phyloP scores from a whole-genome alignment of 2,329 filamentous ascomycete species.

The Trichoderma sp. region DNA sequence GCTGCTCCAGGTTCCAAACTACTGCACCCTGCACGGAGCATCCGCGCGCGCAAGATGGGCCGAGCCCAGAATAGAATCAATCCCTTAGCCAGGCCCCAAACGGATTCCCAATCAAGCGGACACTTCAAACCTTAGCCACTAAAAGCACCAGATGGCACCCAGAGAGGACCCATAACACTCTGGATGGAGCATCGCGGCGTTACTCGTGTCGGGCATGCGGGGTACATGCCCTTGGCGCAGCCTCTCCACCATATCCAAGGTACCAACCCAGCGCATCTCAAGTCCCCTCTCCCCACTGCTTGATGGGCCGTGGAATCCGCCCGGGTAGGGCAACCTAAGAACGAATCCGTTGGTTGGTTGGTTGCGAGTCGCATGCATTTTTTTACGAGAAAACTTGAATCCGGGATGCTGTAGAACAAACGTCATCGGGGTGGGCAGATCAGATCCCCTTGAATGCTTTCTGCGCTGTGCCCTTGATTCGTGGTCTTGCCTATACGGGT shows the following conservation, averaged over 20 bases:
- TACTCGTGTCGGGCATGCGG: slow-evolving; percentile 11
- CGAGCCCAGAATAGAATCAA: neutral
- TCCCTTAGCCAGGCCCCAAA: neutral
- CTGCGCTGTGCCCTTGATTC: too few relatives aligned
- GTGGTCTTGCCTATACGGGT: neutral
- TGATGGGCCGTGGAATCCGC: neutral
- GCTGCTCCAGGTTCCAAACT: neutral
- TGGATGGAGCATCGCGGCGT: neutral
- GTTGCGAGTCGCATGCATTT: neutral
- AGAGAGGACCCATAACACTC: neutral
- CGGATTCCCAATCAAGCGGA: neutral
- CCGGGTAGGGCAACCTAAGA: neutral
- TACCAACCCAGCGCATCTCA: neutral
- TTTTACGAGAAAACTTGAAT: neutral
- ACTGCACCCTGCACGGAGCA: neutral
- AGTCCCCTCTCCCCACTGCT: neutral
- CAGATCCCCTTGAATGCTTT: neutral
- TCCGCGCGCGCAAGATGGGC: neutral
- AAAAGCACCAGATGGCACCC: neutral
- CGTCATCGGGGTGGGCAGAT: neutral
- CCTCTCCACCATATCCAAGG: neutral
- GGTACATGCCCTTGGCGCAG: slow-evolving; percentile 5
- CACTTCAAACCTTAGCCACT: neutral
- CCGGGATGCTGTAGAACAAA: neutral
- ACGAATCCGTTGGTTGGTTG: neutral